Evolutionary conservation across 2,329 filamentous ascomycete species (phyloP).

Genomic region (Boeremia lycopersici): DNA sequence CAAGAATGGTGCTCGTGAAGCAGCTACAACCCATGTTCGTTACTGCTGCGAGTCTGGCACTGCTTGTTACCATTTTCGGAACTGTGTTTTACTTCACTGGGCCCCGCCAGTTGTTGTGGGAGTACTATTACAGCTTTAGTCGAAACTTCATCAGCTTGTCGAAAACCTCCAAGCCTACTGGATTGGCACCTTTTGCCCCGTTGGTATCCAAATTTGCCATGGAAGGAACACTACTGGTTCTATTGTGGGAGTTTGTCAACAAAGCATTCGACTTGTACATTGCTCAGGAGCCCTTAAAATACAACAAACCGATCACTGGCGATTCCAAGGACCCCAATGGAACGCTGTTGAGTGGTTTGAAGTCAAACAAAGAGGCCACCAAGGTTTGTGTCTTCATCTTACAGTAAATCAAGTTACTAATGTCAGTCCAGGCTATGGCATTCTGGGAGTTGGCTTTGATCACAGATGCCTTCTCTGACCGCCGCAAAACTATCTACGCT

Average conservation of each 20-base stretch:
- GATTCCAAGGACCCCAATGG: constrained; percentile 92
- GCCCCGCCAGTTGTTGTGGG: constrained; percentile 40
- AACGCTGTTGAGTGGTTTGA: constrained; percentile 82
- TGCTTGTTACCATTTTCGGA: constrained; percentile 55
- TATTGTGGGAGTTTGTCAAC: constrained; percentile 80
- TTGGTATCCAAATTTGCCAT: constrained; percentile 57
- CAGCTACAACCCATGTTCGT: constrained; percentile 25
- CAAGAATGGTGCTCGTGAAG: constrained; percentile 27
- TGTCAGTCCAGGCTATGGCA: constrained; percentile 68
- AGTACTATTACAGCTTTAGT: constrained; percentile 70
- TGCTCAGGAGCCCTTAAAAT: constrained; percentile 80
- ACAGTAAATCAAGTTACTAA: constrained; percentile 11
- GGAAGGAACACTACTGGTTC: constrained; percentile 69
- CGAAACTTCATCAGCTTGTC: constrained; percentile 78
- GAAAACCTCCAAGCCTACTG: constrained; percentile 63
- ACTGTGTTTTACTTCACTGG: constrained; percentile 36
- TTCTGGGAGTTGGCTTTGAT: constrained; percentile 91
- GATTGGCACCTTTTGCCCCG: constrained; percentile 63
- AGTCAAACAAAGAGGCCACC: constrained; percentile 78
- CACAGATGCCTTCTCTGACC: constrained; percentile 72
- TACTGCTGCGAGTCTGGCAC: constrained; percentile 38
- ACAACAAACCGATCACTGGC: constrained; percentile 78
- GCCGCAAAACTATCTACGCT: constrained; percentile 80
- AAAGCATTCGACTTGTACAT: constrained; percentile 80
- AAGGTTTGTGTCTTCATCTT: constrained; percentile 58